phyloP scores from a whole-genome alignment of 148 eudicot genomes.

The Dysphania ambrosioides region DNA sequence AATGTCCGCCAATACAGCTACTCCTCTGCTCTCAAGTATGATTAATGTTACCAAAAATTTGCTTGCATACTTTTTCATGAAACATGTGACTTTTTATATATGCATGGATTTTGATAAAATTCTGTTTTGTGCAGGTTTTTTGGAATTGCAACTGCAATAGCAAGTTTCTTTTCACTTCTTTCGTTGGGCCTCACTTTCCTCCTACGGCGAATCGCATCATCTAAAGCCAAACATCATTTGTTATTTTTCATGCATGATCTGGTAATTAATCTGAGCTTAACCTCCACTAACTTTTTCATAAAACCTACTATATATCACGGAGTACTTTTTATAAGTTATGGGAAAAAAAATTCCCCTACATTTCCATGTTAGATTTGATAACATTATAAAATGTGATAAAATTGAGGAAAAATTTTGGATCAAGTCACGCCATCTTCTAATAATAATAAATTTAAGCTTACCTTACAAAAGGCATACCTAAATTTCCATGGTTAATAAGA shows the following conservation, averaged over 20 bases:
- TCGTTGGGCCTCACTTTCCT: slow-evolving; percentile 34
- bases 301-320: no score
- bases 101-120: neutral
- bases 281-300: neutral
- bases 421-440: no score
- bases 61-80: neutral
- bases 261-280: slow-evolving; percentile 40
- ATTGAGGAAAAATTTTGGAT: no score
- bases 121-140: slow-evolving; percentile 45
- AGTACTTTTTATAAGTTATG: no score
- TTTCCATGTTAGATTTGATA: no score
- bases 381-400: no score
- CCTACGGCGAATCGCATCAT: slow-evolving; percentile 22
- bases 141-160: slow-evolving; percentile 44
- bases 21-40: slow-evolving; percentile 57
- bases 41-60: neutral
- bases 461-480: no score
- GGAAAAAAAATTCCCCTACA: no score
- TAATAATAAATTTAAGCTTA: no score
- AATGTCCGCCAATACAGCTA: slow-evolving; percentile 58
- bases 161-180: slow-evolving; percentile 33
- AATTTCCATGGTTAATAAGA: no score
- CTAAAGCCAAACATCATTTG: slow-evolving; percentile 31
- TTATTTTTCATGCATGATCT: slow-evolving; percentile 67
- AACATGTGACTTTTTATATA: neutral